Evolutionary conservation across 768 basidiomycete species (phyloP), one percentile per base, ranked within the genome.

Genomic region (Mycena sanguinolenta): DNA sequence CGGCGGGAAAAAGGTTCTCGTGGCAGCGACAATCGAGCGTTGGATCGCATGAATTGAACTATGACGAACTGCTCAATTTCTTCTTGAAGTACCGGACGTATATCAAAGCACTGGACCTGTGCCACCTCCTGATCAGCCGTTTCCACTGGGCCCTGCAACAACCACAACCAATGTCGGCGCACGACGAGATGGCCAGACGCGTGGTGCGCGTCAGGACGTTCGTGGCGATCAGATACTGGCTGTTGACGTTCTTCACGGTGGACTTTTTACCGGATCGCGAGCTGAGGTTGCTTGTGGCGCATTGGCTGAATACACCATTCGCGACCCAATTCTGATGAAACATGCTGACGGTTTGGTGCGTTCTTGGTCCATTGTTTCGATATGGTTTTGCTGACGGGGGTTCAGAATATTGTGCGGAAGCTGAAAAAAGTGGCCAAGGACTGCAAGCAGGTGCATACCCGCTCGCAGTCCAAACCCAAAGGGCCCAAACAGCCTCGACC

Each of bases 21-120:
- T 97, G 17, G 96, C 95, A 0, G 95, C 95, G 5, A 96, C 95
- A 4, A 95, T 97, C 75, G 96, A 97, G 78, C 91, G 96, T 0
- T 95, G 95, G 94, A 91, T 98, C 63, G 95, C 94, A 0, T 95
- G 91, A 93, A 74, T 84, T 96, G 75, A 90, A 93, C 79, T 94
- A 95, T 67, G 95, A 96, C 77, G 94, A 96, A 74, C 85, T 96
- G 32, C 86, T 95, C 65, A 91, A 94, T 75, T 97, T 97, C 78
- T 95, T 98, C 87, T 87, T 97, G 78, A 96, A 95, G 2, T 98
- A 96, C 77, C 90, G 96, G 64, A 90, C 93, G 52, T 97, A 95
- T 79, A 87, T 97, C 77, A 86, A 86, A 61, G 90, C 93, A 3
- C 84, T 92, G 64, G 94, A 96, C 75, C 85, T 98, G 34, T 91